Percentiles rank a stretch among this genome's conserved stretches.
Conservation (phyloP, 768 basidiomycete genomes). For the Leucosporidium yakuticum region DNA sequence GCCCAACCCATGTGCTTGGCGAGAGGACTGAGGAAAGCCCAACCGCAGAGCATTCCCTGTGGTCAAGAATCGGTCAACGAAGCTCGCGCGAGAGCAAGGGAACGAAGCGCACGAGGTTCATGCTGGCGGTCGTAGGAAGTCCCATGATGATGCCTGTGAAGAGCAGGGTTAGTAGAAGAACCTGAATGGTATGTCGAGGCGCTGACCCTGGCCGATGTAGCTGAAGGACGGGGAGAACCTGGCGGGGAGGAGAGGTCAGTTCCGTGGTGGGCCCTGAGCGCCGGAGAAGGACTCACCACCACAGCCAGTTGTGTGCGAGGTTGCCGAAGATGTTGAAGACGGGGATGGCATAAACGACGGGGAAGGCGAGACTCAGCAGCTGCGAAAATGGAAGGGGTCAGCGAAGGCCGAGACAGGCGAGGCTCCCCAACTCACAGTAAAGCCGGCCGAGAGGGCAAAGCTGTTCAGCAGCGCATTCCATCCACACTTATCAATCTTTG, state of each 20-base stretch:
- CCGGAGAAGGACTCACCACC: slow-evolving; percentile 51
- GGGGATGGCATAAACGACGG: slow-evolving; percentile 78
- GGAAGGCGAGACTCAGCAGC: slow-evolving; percentile 84
- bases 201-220: slow-evolving; percentile 67
- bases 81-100: neutral
- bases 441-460: slow-evolving; percentile 63
- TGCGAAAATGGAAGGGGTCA: slow-evolving; percentile 41
- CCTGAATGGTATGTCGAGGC: too few relatives aligned
- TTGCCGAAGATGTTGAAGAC: slow-evolving; percentile 62
- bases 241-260: neutral
- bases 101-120: slow-evolving; percentile 64
- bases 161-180: too few relatives aligned
- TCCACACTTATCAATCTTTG: slow-evolving; percentile 53
- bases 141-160: slow-evolving; percentile 76
- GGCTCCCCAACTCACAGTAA: slow-evolving; percentile 58
- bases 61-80: neutral
- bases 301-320: slow-evolving; percentile 80
- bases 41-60: slow-evolving; percentile 93
- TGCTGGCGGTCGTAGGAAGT: slow-evolving; percentile 83
- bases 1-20: slow-evolving; percentile 82
- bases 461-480: slow-evolving; percentile 74
- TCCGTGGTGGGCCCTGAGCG: neutral
- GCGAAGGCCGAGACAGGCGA: neutral
- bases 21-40: slow-evolving; percentile 86
- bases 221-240: slow-evolving; percentile 79